Conservation (phyloP, 345 rosid genomes). For the Salix suchowensis region DNA sequence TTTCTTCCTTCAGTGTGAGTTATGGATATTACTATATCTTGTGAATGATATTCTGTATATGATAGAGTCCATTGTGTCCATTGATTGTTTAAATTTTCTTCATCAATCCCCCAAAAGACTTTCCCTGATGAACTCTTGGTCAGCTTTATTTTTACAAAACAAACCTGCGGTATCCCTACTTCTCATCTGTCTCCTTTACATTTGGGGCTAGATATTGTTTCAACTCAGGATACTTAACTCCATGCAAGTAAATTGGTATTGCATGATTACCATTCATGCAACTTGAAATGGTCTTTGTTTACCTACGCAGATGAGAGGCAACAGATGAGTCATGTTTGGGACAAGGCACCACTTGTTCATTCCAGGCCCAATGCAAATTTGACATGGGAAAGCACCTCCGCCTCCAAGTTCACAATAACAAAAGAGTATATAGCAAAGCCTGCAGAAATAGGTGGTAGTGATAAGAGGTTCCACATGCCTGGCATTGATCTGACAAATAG, state of each 20-base stretch:
- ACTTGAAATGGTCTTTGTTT: conserved; percentile 19
- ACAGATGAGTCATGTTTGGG: conserved; percentile 49
- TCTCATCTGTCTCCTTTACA: not conserved
- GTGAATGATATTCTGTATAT: not conserved
- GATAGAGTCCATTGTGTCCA: not conserved
- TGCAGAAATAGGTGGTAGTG: conserved; percentile 39
- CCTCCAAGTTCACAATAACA: conserved; percentile 42
- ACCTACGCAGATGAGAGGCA: conserved; percentile 62
- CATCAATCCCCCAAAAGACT: not conserved
- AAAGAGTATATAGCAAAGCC: conserved; percentile 39
- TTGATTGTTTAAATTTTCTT: not conserved
- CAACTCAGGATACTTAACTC: not conserved
- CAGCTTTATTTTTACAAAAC: not conserved
- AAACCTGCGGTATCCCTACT: not conserved
- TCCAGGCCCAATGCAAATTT: conserved; percentile 35
- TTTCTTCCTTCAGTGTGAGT: not conserved
- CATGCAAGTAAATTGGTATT: not conserved
- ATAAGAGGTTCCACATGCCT: conserved; percentile 35
- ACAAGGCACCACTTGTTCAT: conserved; percentile 41
- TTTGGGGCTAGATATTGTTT: not conserved
- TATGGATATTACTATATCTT: not conserved
- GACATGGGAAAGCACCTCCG: conserved; percentile 43
- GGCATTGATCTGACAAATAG: conserved; percentile 33
- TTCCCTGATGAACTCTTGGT: not conserved
- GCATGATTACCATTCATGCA: not conserved